Evolutionary conservation across 495 filamentous ascomycete species (phyloP).

Genomic region (Penicillium subrubescens): DNA sequence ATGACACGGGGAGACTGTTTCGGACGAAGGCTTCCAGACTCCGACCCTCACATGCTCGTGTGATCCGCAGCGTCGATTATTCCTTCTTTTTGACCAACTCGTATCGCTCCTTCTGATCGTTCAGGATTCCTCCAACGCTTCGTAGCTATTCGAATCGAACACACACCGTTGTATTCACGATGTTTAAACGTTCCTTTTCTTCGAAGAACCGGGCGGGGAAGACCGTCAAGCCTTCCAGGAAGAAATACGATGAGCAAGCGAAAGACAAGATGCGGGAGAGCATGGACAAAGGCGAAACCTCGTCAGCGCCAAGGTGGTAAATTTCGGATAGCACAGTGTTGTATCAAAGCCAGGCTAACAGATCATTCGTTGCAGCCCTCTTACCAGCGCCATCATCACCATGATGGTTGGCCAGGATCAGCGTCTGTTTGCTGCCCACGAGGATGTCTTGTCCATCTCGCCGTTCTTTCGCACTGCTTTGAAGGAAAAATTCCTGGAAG

Average conservation of each 20-base stretch:
- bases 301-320: conserved; percentile 50
- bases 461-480: conserved; percentile 59
- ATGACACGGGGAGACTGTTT: conserved; percentile 30
- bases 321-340: conserved; percentile 16
- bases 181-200: conserved; percentile 85
- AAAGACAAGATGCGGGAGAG: conserved; percentile 76
- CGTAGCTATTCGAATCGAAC: conserved; percentile 12
- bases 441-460: conserved; percentile 63
- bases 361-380: conserved; percentile 44
- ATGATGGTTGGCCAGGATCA: conserved; percentile 77
- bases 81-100: conserved; percentile 37
- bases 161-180: conserved; percentile 47
- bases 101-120: conserved; percentile 39
- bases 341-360: conserved; percentile 25
- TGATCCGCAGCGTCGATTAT: conserved; percentile 42
- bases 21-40: conserved; percentile 41
- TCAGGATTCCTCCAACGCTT: conserved; percentile 29
- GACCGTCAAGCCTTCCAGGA: conserved; percentile 72
- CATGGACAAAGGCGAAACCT: conserved; percentile 58
- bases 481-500: conserved; percentile 59
- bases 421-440: conserved; percentile 75
- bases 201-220: conserved; percentile 77
- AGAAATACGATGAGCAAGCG: conserved; percentile 67
- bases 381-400: conserved; percentile 80
- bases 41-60: conserved; percentile 34